Percentiles rank a stretch among this genome's conserved stretches.
Evolutionary conservation across 78 protist genomes (phyloP).

Genomic region (Anaeramoeba flamelloides): DNA sequence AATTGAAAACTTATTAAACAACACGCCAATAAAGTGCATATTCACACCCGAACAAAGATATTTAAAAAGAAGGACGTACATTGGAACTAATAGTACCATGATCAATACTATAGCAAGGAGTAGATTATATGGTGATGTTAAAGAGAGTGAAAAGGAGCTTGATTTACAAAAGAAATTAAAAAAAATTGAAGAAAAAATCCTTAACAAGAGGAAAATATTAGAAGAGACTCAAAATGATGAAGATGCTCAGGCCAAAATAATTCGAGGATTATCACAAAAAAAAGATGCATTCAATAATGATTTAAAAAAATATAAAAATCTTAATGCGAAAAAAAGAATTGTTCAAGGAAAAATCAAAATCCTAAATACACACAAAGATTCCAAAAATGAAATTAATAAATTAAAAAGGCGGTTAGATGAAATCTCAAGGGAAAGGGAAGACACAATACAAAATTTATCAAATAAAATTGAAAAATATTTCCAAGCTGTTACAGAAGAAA

Average conservation of each 20-base stretch:
- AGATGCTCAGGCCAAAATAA: constrained; percentile 1
- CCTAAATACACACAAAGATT: no score
- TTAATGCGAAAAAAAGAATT: no score
- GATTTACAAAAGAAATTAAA: not conserved
- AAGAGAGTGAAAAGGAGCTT: constrained; percentile 26
- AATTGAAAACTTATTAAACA: constrained; percentile 11
- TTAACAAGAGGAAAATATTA: constrained; percentile 30
- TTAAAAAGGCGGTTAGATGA: no score
- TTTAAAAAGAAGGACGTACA: constrained; percentile 16
- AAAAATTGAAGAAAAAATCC: constrained; percentile 15
- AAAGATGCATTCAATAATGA: not conserved
- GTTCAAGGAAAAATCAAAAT: no score
- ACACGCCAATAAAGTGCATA: constrained; percentile 14
- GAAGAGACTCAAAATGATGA: constrained; percentile 30
- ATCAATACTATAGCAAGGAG: not conserved
- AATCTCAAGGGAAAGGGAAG: no score
- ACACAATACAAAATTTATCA: no score
- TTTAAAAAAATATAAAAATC: no score
- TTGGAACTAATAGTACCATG: not conserved
- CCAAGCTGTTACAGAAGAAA: no score
- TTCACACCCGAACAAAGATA: constrained; percentile 37
- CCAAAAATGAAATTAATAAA: no score
- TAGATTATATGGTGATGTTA: constrained; percentile 1
- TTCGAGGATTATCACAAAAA: not conserved
- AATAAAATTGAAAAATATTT: no score